A percentile compares a stretch with the other conserved stretches of the same genome.
These are phyloP conservation scores for Biscogniauxia sp. DNA, from an alignment of 2,329 filamentous ascomycete genomes.

Conservation along the genomic window DNA sequence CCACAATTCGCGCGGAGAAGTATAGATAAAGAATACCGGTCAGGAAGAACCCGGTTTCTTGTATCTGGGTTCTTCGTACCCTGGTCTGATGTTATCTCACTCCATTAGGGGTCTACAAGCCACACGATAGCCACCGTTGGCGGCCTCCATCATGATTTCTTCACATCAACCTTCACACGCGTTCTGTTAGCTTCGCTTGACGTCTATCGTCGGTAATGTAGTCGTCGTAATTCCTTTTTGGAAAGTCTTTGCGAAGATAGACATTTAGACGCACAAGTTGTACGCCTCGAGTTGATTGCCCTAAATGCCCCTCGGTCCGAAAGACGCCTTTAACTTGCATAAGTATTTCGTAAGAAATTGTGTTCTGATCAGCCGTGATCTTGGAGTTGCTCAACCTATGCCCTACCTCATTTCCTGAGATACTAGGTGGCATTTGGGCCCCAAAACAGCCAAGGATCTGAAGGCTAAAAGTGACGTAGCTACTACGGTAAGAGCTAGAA, in stretches of 20 bases:
- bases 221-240: not conserved
- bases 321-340: not conserved
- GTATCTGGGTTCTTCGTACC: too few relatives aligned
- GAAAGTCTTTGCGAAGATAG: not conserved
- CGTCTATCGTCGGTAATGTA: not conserved
- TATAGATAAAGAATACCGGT: too few relatives aligned
- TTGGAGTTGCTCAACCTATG: not conserved
- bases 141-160: too few relatives aligned
- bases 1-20: too few relatives aligned
- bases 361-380: not conserved
- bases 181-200: not conserved
- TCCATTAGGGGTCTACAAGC: too few relatives aligned
- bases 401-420: not conserved
- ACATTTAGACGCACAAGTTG: not conserved
- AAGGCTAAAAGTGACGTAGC: not conserved
- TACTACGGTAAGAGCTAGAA: not conserved
- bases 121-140: too few relatives aligned
- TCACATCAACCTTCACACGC: too few relatives aligned
- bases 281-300: not conserved
- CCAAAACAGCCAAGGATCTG: not conserved
- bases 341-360: not conserved
- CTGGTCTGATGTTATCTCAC: too few relatives aligned
- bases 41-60: too few relatives aligned
- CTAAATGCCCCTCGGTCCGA: not conserved
- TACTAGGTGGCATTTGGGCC: not conserved